These are phyloP conservation scores for Stenocarpella maydis DNA, from an alignment of 2,329 filamentous ascomycete species.

Conservation along the genomic window DNA sequence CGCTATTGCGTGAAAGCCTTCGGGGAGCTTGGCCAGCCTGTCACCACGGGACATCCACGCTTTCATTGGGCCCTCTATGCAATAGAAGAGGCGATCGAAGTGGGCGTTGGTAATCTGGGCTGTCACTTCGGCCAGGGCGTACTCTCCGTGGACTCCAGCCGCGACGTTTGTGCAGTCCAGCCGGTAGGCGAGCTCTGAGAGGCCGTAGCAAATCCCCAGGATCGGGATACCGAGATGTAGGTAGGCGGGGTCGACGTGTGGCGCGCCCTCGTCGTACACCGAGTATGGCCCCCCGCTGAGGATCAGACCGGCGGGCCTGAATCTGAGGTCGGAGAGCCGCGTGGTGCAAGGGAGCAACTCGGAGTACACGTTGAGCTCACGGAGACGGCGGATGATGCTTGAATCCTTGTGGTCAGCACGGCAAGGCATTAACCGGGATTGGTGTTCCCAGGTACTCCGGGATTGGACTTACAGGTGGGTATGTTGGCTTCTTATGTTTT, in stretches of 20 bases:
- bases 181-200: slow-evolving; percentile 35
- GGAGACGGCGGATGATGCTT: slow-evolving; percentile 73
- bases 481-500: slow-evolving; percentile 33
- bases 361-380: slow-evolving; percentile 82
- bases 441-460: not conserved
- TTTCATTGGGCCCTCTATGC: slow-evolving; percentile 73
- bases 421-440: not conserved
- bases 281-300: slow-evolving; percentile 64
- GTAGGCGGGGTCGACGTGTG: slow-evolving; percentile 79
- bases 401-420: not conserved
- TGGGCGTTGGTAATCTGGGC: slow-evolving; percentile 63
- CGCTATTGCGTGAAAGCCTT: slow-evolving; percentile 77
- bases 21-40: slow-evolving; percentile 79
- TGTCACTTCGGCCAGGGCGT: slow-evolving; percentile 56
- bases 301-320: slow-evolving; percentile 85
- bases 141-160: slow-evolving; percentile 32
- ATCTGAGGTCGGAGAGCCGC: slow-evolving; percentile 78
- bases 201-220: slow-evolving; percentile 42
- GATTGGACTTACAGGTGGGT: slow-evolving; percentile 35
- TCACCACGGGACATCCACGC: slow-evolving; percentile 83
- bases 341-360: slow-evolving; percentile 91
- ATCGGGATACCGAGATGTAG: slow-evolving; percentile 77
- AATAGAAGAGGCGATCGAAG: slow-evolving; percentile 81
- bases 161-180: slow-evolving; percentile 33
- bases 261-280: slow-evolving; percentile 82